A percentile compares a stretch with the other conserved stretches of the same genome.
Conservation (phyloP, 2,329 filamentous ascomycete genomes). For the Colletotrichum sublineola region DNA sequence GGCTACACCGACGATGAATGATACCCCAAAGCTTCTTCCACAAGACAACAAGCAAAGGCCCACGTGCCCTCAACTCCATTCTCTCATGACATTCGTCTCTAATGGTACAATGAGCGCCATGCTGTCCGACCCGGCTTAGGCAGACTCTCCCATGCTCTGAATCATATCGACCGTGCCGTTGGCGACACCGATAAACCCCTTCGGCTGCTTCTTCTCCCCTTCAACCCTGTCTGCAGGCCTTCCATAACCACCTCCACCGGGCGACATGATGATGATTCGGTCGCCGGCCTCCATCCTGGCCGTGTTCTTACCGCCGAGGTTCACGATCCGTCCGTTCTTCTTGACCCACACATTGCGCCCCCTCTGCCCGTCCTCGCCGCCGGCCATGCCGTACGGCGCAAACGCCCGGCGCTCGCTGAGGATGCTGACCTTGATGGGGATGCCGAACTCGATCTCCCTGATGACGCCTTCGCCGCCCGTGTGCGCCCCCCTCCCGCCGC, state of each 20-base stretch:
- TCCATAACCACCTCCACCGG: constrained; percentile 73
- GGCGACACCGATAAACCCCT: constrained; percentile 31
- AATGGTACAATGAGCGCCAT: not conserved
- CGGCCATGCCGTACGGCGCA: constrained; percentile 78
- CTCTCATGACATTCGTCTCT: not conserved
- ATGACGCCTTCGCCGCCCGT: constrained; percentile 76
- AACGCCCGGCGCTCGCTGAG: constrained; percentile 78
- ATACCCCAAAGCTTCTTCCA: not conserved
- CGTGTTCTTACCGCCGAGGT: constrained; percentile 71
- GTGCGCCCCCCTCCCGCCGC: constrained; percentile 73
- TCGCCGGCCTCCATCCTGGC: constrained; percentile 71
- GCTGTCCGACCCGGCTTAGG: not conserved
- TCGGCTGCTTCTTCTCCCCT: constrained; percentile 6
- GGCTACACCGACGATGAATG: too few species aligned
- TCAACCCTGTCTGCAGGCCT: constrained; percentile 22
- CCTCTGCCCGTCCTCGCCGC: constrained; percentile 75
- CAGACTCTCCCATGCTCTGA: constrained; percentile 39
- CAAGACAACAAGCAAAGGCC: not conserved
- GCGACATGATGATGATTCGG: constrained; percentile 71
- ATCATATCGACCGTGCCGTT: constrained; percentile 39
- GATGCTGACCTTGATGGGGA: constrained; percentile 77
- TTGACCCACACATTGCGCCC: constrained; percentile 78
- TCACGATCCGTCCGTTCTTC: constrained; percentile 58
- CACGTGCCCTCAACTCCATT: not conserved
- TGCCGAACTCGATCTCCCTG: constrained; percentile 79